Percentiles rank a stretch among this genome's conserved stretches.
These are phyloP conservation scores for Cladosporium sp. DNA, from an alignment of 2,329 filamentous ascomycete genomes.

Conservation along the genomic window DNA sequence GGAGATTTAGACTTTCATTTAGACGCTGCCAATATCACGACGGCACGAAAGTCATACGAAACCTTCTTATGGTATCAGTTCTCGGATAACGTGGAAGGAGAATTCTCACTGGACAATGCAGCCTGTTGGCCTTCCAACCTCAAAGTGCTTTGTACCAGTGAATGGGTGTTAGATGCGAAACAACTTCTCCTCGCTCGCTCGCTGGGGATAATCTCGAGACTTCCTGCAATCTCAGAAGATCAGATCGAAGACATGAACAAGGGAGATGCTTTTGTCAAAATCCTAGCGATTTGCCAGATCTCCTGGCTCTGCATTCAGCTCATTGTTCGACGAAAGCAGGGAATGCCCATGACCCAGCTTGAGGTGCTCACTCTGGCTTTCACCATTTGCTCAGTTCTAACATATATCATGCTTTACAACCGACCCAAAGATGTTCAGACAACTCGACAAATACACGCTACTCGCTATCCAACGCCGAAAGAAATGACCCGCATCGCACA, in stretches of 20 bases:
- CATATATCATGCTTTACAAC: constrained; percentile 6
- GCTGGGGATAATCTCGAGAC: not conserved
- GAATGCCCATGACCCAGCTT: constrained; percentile 11
- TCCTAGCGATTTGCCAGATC: not conserved
- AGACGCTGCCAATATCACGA: no score
- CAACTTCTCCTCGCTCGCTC: not conserved
- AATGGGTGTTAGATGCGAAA: not conserved
- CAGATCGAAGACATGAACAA: not conserved
- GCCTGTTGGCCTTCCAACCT: no score
- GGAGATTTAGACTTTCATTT: no score
- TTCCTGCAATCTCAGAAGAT: not conserved
- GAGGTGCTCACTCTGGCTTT: constrained; percentile 13
- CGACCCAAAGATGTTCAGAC: constrained; percentile 10
- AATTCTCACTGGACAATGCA: no score
- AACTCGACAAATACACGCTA: not conserved
- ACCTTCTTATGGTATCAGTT: no score
- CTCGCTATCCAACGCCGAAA: not conserved
- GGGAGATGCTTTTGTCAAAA: not conserved
- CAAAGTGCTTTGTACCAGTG: no score
- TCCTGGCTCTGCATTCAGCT: not conserved
- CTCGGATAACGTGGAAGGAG: no score
- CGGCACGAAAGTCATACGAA: no score
- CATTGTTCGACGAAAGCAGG: not conserved
- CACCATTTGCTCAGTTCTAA: constrained; percentile 10
- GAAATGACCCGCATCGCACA: not conserved